These are phyloP conservation scores for Vachellia pachyceras DNA, from an alignment of 306 rosid species.

Conservation along the genomic window DNA sequence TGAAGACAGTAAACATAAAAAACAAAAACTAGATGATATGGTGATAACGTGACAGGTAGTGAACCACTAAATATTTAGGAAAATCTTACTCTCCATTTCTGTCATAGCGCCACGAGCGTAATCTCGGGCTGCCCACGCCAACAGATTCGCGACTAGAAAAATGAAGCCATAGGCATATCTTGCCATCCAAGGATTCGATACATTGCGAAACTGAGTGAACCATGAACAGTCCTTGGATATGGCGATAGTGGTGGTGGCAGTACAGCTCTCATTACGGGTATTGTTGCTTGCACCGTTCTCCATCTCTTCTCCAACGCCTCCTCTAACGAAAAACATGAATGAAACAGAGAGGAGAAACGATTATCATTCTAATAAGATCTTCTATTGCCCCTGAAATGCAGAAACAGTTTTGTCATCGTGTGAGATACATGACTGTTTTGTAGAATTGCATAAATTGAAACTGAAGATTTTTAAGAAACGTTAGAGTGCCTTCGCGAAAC, in stretches of 20 bases:
- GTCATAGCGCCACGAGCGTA: conserved; percentile 72
- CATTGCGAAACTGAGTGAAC: conserved; percentile 78
- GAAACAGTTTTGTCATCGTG: conserved; percentile 33
- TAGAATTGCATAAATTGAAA: conserved; percentile 31
- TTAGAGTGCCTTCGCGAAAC: conserved; percentile 32
- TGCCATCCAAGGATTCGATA: conserved; percentile 98
- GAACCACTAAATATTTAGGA: neutral
- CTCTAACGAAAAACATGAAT: conserved; percentile 33
- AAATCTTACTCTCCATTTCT: conserved; percentile 83
- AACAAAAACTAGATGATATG: conserved; percentile 23
- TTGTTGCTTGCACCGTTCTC: conserved; percentile 52
- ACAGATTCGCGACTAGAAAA: conserved; percentile 73
- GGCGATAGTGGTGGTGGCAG: neutral
- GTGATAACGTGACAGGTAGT: neutral
- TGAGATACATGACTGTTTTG: conserved; percentile 30
- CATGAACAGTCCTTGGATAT: conserved; percentile 59
- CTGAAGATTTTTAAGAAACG: conserved; percentile 4
- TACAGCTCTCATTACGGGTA: conserved; percentile 40
- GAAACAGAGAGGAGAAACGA: conserved; percentile 30
- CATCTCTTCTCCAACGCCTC: conserved; percentile 54
- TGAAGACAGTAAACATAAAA: conserved; percentile 13
- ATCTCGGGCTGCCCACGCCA: conserved; percentile 97
- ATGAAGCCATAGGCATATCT: conserved; percentile 84
- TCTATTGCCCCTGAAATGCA: conserved; percentile 34
- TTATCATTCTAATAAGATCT: conserved; percentile 29